These are phyloP conservation scores for Aspergillus bertholletiae DNA, from an alignment of 495 filamentous ascomycete genomes.

Conservation along the genomic window DNA sequence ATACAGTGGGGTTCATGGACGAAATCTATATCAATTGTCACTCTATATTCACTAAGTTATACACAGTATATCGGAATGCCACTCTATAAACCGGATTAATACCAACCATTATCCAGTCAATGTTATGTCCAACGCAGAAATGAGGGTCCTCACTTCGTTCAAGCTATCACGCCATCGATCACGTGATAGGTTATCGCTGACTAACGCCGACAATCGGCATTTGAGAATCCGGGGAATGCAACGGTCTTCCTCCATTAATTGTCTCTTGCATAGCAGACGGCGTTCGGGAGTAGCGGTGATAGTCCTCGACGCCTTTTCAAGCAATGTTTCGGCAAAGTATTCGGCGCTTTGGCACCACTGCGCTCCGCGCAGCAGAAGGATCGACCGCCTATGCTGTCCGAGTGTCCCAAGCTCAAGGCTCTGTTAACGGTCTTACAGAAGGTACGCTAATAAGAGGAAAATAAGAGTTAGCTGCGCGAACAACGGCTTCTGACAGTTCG, in stretches of 20 bases:
- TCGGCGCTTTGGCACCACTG: slow-evolving; percentile 54
- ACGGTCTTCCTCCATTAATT: background rate
- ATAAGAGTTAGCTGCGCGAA: background rate
- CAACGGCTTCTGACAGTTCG: slow-evolving; percentile 1
- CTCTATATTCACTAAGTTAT: no score
- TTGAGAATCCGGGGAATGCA: slow-evolving; percentile 8
- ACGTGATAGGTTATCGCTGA: slow-evolving; percentile 17
- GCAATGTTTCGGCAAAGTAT: slow-evolving; percentile 56
- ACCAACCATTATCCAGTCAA: no score
- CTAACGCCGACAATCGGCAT: slow-evolving; percentile 22
- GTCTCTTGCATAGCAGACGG: slow-evolving; percentile 5
- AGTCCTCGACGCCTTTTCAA: background rate
- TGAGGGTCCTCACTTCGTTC: background rate
- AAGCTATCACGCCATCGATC: slow-evolving; percentile 23
- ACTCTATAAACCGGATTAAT: no score
- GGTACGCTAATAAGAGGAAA: slow-evolving; percentile 49
- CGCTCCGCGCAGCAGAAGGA: slow-evolving; percentile 51
- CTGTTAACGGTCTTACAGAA: slow-evolving; percentile 78
- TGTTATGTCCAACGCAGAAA: no score
- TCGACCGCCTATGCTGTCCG: slow-evolving; percentile 55
- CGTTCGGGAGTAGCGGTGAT: slow-evolving; percentile 8
- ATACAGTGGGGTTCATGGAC: no score
- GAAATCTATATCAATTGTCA: no score
- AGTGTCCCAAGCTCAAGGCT: slow-evolving; percentile 79
- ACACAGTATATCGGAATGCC: no score